phyloP scores from a whole-genome alignment of 2,329 filamentous ascomycete genomes.

The Hortaea sp. region DNA sequence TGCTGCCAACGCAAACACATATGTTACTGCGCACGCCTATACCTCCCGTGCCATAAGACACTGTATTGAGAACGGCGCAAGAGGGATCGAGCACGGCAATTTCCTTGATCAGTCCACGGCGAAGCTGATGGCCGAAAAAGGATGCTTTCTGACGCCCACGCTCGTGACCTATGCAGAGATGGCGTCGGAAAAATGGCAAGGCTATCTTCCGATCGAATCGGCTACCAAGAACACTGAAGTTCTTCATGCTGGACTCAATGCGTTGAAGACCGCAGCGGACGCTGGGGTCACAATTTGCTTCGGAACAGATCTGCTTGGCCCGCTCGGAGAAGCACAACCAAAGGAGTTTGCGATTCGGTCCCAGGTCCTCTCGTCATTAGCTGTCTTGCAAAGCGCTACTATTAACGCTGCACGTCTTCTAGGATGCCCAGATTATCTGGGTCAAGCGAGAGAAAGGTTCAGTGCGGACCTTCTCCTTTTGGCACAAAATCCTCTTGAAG shows the following conservation, averaged over 20 bases:
- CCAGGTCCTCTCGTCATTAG: constrained; percentile 27
- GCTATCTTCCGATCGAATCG: constrained; percentile 24
- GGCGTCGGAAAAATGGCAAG: constrained; percentile 7
- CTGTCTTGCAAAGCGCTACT: constrained; percentile 38
- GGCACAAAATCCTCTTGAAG: neutral
- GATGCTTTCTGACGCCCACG: constrained; percentile 41
- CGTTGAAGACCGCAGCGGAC: constrained; percentile 37
- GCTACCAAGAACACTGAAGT: constrained; percentile 38
- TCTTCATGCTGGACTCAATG: constrained; percentile 32
- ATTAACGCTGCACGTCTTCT: constrained; percentile 41
- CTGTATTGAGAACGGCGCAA: constrained; percentile 42
- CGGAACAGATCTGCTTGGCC: constrained; percentile 42
- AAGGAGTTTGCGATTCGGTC: constrained; percentile 37
- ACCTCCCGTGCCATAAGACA: constrained; percentile 42
- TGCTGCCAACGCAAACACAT: constrained; percentile 37
- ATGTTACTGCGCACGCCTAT: constrained; percentile 47
- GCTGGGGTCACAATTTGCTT: constrained; percentile 44
- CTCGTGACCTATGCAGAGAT: constrained; percentile 37
- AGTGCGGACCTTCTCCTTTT: neutral
- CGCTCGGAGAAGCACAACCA: constrained; percentile 34
- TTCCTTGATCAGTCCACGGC: constrained; percentile 46
- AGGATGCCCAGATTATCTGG: constrained; percentile 31
- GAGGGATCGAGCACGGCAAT: constrained; percentile 48
- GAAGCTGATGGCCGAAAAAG: constrained; percentile 36
- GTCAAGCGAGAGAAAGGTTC: constrained; percentile 38